phyloP scores from a whole-genome alignment of 441 rosid species.

The Syzygium malaccense region DNA sequence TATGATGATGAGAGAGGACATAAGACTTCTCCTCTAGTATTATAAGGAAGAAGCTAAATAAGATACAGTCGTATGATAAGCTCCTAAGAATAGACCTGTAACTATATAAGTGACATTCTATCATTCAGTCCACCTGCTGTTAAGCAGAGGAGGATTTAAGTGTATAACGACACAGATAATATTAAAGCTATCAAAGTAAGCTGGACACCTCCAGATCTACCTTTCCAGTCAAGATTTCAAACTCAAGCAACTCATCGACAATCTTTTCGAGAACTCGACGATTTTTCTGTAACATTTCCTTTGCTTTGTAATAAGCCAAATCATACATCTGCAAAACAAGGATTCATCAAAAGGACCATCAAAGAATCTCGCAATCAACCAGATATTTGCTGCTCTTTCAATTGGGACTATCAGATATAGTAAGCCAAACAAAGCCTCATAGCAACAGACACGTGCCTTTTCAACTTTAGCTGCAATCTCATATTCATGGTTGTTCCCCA shows the following conservation, averaged over 20 bases:
- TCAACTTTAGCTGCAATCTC: conserved; percentile 92
- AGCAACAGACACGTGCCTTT: conserved; percentile 37
- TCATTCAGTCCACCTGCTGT: background rate
- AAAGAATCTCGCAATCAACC: background rate
- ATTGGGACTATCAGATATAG: background rate
- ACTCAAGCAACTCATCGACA: conserved; percentile 88
- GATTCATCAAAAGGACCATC: background rate
- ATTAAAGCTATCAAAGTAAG: background rate
- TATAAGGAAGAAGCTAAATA: background rate
- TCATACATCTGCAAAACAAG: conserved; percentile 57
- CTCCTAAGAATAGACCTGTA: background rate
- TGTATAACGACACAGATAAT: background rate
- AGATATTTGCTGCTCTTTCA: background rate
- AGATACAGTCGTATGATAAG: background rate
- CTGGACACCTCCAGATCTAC: conserved; percentile 19
- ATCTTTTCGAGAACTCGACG: conserved; percentile 74
- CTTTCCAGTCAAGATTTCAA: conserved; percentile 85
- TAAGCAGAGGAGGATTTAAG: background rate
- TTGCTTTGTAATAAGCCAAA: conserved; percentile 74
- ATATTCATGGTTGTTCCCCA: conserved; percentile 79
- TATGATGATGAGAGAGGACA: background rate
- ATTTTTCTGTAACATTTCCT: conserved; percentile 74
- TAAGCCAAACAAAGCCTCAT: background rate
- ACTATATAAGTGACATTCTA: background rate
- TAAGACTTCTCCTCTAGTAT: background rate